Conservation (phyloP, 495 filamentous ascomycete genomes). For the Penicillium arizonense region DNA sequence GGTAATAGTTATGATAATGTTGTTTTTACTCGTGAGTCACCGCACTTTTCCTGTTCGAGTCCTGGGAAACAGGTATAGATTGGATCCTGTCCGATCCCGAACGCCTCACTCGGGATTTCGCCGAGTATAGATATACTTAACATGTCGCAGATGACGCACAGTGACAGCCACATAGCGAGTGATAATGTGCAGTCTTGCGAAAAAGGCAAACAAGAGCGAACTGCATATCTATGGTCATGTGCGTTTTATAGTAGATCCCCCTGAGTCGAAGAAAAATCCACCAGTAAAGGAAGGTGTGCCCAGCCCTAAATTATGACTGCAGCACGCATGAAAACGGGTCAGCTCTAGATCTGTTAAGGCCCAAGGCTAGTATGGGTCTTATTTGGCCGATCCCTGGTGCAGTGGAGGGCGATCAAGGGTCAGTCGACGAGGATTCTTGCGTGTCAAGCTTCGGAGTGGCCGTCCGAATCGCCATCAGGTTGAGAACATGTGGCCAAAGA, state of each 20-base stretch:
- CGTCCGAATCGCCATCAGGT: no score
- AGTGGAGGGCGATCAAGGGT: slow-evolving; percentile 5
- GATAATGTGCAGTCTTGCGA: background rate
- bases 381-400: slow-evolving; percentile 3
- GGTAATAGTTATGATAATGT: background rate
- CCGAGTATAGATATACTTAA: background rate
- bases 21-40: background rate
- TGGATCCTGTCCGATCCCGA: background rate
- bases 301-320: background rate
- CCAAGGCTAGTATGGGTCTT: slow-evolving; percentile 2
- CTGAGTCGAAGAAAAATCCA: background rate
- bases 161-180: background rate
- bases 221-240: background rate
- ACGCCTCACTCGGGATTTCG: slow-evolving; percentile 3
- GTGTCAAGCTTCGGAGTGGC: background rate
- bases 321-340: background rate
- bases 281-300: background rate
- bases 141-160: background rate
- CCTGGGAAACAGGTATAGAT: background rate
- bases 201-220: background rate
- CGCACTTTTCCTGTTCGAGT: background rate
- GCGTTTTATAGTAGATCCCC: background rate
- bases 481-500: no score
- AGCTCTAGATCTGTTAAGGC: slow-evolving; percentile 11
- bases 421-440: background rate